These are phyloP conservation scores for Hortiboletus campestris DNA, from an alignment of 768 basidiomycete species.

Conservation along the genomic window DNA sequence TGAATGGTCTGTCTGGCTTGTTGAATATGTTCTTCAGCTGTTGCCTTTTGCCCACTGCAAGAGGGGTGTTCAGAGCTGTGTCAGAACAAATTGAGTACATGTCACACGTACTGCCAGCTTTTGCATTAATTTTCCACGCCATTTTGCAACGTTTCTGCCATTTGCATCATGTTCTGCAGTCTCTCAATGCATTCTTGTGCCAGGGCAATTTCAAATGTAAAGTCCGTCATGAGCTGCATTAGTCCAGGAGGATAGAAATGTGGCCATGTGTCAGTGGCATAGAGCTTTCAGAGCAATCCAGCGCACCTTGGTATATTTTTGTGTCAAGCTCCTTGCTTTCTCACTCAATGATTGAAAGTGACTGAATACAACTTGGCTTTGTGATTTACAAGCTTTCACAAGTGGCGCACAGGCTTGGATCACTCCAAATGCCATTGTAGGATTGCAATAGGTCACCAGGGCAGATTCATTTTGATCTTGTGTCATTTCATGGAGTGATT, in stretches of 20 bases:
- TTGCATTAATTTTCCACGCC: neutral
- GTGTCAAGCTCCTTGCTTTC: conserved; percentile 10
- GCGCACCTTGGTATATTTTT: conserved; percentile 5
- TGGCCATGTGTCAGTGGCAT: neutral
- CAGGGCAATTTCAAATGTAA: conserved; percentile 6
- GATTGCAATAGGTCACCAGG: neutral
- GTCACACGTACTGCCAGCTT: conserved; percentile 7
- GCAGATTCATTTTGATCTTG: neutral
- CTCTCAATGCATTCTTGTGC: conserved; percentile 1
- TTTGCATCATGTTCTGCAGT: neutral
- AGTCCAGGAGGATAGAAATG: neutral
- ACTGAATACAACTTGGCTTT: conserved; percentile 3
- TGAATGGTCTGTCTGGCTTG: conserved; percentile 13
- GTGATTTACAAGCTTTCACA: conserved; percentile 4
- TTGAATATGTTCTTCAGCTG: conserved; percentile 1
- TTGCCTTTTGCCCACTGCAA: conserved; percentile 2
- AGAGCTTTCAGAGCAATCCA: neutral
- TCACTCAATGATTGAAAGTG: conserved; percentile 5
- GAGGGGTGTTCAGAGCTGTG: neutral
- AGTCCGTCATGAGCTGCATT: conserved; percentile 10
- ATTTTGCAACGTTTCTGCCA: neutral
- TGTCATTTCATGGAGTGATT: conserved; percentile 1
- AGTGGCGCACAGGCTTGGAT: neutral
- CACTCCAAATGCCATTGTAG: neutral
- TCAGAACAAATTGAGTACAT: neutral